Conservation (phyloP, 2,329 filamentous ascomycete genomes). For the Stemphylium lycopersici region DNA sequence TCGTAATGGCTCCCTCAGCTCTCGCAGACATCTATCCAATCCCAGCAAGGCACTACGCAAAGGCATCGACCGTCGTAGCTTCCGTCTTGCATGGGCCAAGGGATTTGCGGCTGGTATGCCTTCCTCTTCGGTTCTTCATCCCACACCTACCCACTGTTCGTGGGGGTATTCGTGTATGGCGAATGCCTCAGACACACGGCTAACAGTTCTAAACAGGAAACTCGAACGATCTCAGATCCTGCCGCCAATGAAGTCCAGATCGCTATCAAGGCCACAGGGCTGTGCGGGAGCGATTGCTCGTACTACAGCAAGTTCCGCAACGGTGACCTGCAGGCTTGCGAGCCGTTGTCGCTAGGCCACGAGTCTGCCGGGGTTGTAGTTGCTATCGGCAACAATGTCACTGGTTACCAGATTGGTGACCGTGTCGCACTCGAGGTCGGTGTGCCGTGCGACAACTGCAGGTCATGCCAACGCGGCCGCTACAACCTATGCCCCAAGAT, state of each 20-base stretch:
- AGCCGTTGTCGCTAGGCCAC: slow-evolving; percentile 64
- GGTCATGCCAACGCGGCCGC: slow-evolving; percentile 50
- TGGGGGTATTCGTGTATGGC: slow-evolving; percentile 38
- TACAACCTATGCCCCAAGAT: slow-evolving; percentile 53
- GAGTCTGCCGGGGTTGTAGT: slow-evolving; percentile 51
- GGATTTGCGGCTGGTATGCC: slow-evolving; percentile 51
- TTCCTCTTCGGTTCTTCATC: slow-evolving; percentile 42
- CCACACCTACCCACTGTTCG: slow-evolving; percentile 39
- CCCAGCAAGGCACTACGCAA: slow-evolving; percentile 47
- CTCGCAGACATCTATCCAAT: slow-evolving; percentile 49
- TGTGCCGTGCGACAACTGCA: slow-evolving; percentile 51
- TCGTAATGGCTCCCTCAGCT: slow-evolving; percentile 51
- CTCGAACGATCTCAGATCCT: slow-evolving; percentile 61
- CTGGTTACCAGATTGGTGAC: slow-evolving; percentile 49
- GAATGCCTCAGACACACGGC: slow-evolving; percentile 16
- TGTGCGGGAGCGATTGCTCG: slow-evolving; percentile 73
- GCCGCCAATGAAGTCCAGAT: slow-evolving; percentile 66
- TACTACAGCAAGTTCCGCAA: slow-evolving; percentile 77
- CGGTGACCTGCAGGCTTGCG: slow-evolving; percentile 70
- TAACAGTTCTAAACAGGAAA: slow-evolving; percentile 55
- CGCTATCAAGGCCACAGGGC: slow-evolving; percentile 68
- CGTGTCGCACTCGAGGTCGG: slow-evolving; percentile 51
- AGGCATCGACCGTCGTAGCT: slow-evolving; percentile 47
- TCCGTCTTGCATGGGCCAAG: slow-evolving; percentile 52
- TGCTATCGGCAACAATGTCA: slow-evolving; percentile 46